Conservation (phyloP, 2,329 filamentous ascomycete species). For the Trichophyton simii region DNA sequence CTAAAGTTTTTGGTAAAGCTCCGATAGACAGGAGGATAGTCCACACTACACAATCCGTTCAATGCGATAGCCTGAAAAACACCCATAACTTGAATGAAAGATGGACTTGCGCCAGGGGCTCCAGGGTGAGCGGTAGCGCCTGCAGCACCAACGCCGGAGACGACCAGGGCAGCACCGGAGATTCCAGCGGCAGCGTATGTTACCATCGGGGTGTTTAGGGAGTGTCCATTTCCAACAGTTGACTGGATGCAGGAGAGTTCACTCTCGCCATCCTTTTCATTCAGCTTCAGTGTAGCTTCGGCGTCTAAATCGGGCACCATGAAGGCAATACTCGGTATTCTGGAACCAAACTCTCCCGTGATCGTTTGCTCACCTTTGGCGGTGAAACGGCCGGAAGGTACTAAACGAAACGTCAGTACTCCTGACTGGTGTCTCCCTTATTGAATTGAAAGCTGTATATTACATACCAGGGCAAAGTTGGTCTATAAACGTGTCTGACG, state of each 20-base stretch:
- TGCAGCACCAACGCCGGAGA: conserved; percentile 60
- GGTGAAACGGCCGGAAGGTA: conserved; percentile 56
- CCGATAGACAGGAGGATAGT: conserved; percentile 74
- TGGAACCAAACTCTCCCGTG: conserved; percentile 53
- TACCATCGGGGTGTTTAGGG: conserved; percentile 59
- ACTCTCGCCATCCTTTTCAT: conserved; percentile 44
- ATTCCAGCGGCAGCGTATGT: conserved; percentile 75
- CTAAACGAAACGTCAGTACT: not conserved
- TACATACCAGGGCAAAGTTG: conserved; percentile 68
- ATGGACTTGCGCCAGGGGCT: conserved; percentile 58
- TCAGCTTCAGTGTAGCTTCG: conserved; percentile 65
- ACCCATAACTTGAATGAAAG: conserved; percentile 70
- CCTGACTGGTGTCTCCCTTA: not conserved
- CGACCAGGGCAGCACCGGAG: conserved; percentile 65
- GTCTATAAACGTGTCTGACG: conserved; percentile 49
- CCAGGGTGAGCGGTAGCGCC: conserved; percentile 49
- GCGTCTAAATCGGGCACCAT: conserved; percentile 81
- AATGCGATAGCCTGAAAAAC: conserved; percentile 92
- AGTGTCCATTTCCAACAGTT: conserved; percentile 75
- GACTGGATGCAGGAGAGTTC: conserved; percentile 75
- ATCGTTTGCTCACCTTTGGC: conserved; percentile 62
- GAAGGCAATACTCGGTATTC: conserved; percentile 84
- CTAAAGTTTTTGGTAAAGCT: conserved; percentile 88
- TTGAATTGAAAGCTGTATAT: not conserved
- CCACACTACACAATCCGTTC: conserved; percentile 90